phyloP scores from a whole-genome alignment of 1,284 basidiomycete species.

The Golubevia sp. region DNA sequence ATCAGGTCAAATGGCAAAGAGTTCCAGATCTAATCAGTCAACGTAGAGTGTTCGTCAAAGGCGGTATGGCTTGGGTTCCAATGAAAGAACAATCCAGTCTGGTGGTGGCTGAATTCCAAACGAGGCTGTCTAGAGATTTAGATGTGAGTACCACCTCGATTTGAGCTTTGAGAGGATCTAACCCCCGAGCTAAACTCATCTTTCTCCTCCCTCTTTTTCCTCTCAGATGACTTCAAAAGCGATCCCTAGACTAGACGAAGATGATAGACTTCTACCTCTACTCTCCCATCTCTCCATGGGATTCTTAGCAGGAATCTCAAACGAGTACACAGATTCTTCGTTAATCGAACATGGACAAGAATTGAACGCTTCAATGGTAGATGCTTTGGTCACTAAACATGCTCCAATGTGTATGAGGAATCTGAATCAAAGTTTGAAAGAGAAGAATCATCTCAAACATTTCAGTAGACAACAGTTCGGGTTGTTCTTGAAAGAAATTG shows the following conservation, averaged over 20 bases:
- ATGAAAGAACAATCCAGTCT: constrained; percentile 80
- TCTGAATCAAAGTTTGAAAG: constrained; percentile 77
- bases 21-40: constrained; percentile 90
- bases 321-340: constrained; percentile 70
- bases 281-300: constrained; percentile 91
- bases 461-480: constrained; percentile 89
- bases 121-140: constrained; percentile 75
- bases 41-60: constrained; percentile 78
- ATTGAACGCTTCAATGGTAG: constrained; percentile 91
- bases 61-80: constrained; percentile 89
- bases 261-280: constrained; percentile 86
- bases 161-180: background rate
- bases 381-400: constrained; percentile 82
- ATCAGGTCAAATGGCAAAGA: constrained; percentile 76
- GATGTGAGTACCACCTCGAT: constrained; percentile 67
- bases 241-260: constrained; percentile 92
- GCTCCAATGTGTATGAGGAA: constrained; percentile 96
- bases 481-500: constrained; percentile 87
- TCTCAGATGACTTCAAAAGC: constrained; percentile 81
- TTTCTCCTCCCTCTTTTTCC: constrained; percentile 7
- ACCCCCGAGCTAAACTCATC: background rate
- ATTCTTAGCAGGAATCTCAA: constrained; percentile 86
- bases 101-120: constrained; percentile 84
- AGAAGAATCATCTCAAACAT: constrained; percentile 88
- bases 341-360: constrained; percentile 68